Conservation (phyloP, 768 basidiomycete species). For the Dacryopinax primogenitus region DNA sequence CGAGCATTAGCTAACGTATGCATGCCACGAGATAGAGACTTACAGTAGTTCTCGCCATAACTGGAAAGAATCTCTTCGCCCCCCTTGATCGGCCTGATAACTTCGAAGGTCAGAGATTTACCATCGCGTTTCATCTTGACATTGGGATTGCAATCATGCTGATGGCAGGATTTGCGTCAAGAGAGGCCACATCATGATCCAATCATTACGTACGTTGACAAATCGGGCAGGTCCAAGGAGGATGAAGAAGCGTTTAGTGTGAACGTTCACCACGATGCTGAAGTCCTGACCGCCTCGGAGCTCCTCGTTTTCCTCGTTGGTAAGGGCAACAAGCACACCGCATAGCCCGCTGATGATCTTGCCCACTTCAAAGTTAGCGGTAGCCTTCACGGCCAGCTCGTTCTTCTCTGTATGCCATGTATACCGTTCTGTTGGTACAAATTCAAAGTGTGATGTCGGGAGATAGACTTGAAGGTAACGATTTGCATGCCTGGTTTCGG, state of each 20-base stretch:
- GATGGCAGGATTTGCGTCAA: constrained; percentile 15
- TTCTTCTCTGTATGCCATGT: constrained; percentile 79
- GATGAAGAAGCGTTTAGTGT: constrained; percentile 84
- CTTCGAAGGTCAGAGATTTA: constrained; percentile 77
- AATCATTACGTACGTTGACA: constrained; percentile 84
- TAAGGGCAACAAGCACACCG: constrained; percentile 58
- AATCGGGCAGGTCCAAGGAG: constrained; percentile 86
- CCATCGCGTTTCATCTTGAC: constrained; percentile 81
- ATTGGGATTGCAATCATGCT: constrained; percentile 83
- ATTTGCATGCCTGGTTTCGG: constrained; percentile 56
- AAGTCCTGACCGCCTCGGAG: constrained; percentile 79
- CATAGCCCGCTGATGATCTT: constrained; percentile 73
- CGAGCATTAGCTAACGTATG: constrained; percentile 15
- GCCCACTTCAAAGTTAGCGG: constrained; percentile 52
- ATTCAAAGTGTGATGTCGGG: constrained; percentile 71
- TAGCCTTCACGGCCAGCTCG: constrained; percentile 76
- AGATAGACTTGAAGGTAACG: constrained; percentile 82
- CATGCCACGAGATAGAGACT: constrained; percentile 27
- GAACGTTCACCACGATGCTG: constrained; percentile 81
- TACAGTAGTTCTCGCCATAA: constrained; percentile 84
- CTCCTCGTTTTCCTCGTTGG: constrained; percentile 73
- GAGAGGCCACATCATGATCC: too few species aligned
- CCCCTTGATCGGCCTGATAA: constrained; percentile 58
- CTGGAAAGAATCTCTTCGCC: constrained; percentile 85
- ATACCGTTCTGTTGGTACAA: constrained; percentile 78